Evolutionary conservation across 2,329 filamentous ascomycete genomes (phyloP), one percentile per base, ranked within the genome.

Genomic region (Cladorrhinum sp.): DNA sequence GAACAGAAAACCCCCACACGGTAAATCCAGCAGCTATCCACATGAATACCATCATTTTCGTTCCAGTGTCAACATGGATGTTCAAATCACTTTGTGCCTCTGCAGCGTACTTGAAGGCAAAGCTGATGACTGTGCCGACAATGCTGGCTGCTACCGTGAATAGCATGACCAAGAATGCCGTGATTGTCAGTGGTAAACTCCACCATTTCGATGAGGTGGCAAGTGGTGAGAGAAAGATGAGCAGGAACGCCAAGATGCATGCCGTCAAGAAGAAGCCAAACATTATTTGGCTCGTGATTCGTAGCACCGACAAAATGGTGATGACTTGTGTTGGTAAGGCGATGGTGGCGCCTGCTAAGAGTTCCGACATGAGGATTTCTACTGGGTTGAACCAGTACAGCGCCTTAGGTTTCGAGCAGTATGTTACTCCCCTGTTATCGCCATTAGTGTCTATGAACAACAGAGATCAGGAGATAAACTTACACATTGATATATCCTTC

Each of bases 351-450:
- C 92, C 92, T 10, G 90, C 77, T 9, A 98, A 82, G 25, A 98
- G 81, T 76, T 96, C 89, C 67, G 84, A 85, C 64, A 92, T 79
- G 52, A 98, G 78, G 66, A 97, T 91, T 60, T 88, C 79, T 48
- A 96, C 88, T 0, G 93, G 93, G 73, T 97, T 92, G 78, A 97
- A 97, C 88, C 91, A 96, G 77, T 91, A 98, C 59, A 93, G 79
- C 7, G 80, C 79, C 68, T 85, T 69, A 0, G 92, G 89, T 5
- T 77, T 75, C 7, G 89, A 92, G 76, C 93, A 98, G 64, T 78
- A 77, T 0, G 91, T 93, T 64, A 95, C 86, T 38, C 90, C 90
- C 67, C 87, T 81, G 62, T 29, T 50, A 24, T 20, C 3, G 16
- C 4, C 36, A 38, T 55, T 55, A 55, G 36, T 45, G 9, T 16